Evolutionary conservation across 164 flowering plant genomes (phyloP), one percentile per base, ranked within the genome.

Genomic region (Umbellularia californica): DNA sequence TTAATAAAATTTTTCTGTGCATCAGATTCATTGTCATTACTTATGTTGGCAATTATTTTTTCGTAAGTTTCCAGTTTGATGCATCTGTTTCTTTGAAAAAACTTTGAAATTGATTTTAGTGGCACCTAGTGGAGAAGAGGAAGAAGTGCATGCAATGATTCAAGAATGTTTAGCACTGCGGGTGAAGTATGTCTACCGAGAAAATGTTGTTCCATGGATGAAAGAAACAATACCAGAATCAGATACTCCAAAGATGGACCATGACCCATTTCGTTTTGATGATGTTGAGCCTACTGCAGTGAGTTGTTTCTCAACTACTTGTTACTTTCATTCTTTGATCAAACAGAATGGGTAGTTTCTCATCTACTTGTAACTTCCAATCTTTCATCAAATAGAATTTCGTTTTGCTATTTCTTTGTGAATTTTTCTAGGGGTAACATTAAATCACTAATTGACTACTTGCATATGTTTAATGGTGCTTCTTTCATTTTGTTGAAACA

Each of bases 131-230:
- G 51, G 69, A 72, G 96, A 91, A 79, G 96, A 91, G 63, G 89
- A 84, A 78, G 96, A 91, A 79, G 92, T 85, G n/a, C 65, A 79
- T 24, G 77, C 72, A 77, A 74, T 87, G 84, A 72, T 91, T 41
- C 83, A 81, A 62, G 90, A 87, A 71, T 87, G 92, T 74, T 78
- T 91, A 69, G 88, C 85, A 63, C 74, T 91, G 81, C 82, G 96
- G 78, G 81, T 87, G 58, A 81, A 72, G 12, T 91, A 90, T 81
- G 84, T 91, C 27, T 91, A 70, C 76, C 81, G 80, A 81, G 95
- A 89, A 81, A 28, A 76, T 50, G 79, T 82, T 78, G 86, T 83
- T 62, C 92, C 92, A 14, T 91, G 93, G 93, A 76, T 12, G 73
- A 84, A 81, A 51, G 80, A 10, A 77, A 52, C 73, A 51, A 63